Percentiles rank a stretch among this genome's conserved stretches.
phyloP scores from a whole-genome alignment of 768 basidiomycete genomes.

The Panaeolus papilionaceus region DNA sequence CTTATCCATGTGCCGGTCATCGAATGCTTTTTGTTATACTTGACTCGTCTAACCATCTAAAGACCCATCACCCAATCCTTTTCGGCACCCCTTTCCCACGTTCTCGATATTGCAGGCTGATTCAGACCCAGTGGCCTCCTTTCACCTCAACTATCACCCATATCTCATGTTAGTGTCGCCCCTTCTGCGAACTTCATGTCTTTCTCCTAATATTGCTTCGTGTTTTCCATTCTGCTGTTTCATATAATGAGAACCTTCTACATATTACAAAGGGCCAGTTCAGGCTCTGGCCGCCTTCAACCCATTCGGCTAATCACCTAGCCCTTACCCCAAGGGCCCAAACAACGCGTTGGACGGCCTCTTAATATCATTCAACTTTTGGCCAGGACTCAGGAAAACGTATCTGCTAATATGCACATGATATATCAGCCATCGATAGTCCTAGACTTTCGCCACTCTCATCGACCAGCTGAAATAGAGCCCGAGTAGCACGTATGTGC shows the following conservation, averaged over 20 bases:
- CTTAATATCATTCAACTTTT: not conserved
- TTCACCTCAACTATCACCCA: constrained; percentile 3
- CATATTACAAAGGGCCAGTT: not conserved
- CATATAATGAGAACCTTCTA: not conserved
- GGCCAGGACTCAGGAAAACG: not conserved
- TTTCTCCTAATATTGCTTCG: constrained; percentile 8
- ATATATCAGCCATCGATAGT: not conserved
- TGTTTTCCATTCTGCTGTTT: constrained; percentile 1
- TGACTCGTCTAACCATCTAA: not conserved
- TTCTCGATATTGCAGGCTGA: constrained; percentile 10
- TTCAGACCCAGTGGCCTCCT: not conserved
- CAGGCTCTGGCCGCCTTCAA: constrained; percentile 8
- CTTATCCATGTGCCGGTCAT: not conserved
- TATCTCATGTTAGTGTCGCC: not conserved
- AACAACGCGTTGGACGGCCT: not conserved
- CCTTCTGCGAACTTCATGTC: constrained; percentile 1
- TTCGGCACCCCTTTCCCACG: constrained; percentile 11
- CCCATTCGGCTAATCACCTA: constrained; percentile 1
- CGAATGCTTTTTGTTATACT: not conserved
- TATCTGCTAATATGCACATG: not conserved
- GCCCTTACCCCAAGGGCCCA: not conserved
- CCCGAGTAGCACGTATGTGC: not conserved
- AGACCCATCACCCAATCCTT: not conserved
- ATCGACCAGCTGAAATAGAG: not conserved
- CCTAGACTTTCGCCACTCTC: not conserved